Evolutionary conservation across 805 yeast genomes (phyloP), one percentile per base, ranked within the genome.

Genomic region (Metschnikowia santaceciliae): DNA sequence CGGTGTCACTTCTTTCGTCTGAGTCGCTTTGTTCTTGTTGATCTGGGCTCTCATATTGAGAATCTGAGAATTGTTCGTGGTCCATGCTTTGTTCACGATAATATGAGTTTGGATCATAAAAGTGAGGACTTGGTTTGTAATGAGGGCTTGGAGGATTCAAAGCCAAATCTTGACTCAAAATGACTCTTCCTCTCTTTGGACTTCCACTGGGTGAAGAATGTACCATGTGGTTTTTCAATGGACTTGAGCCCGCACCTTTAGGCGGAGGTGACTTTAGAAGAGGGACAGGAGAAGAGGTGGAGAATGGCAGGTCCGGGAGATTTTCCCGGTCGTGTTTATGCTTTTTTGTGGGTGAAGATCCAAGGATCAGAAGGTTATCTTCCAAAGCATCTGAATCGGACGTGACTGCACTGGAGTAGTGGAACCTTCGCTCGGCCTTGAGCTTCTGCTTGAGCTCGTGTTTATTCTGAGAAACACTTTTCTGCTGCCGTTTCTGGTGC

Each of bases 271-370:
- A 40, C 20, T 7, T 10, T 10, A 26, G 22, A 14, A 39, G 33
- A 26, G 43, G 22, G 6, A 23, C 20, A 26, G 43, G 42, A 5
- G 42, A 40, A 15, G 34, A 40, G 6, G 34, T 30, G 34, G 22
- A 15, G 6, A 26, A 40, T 3, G 43, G 43, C 43, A 40, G 43
- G 6, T 40, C n/a, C 13, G 13, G 22, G n/a, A 26, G 22, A 15
- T 22, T 30, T 14, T 4, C 15, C 3, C 11, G 34, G n/a, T 26
- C 22, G n/a, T 11, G 3, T n/a, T 30, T 40, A 6, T 26, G 33
- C 42, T 59, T 65, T 48, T 67, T 68, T 1, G 66, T 56, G 3
- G 72, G 71, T 1, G 71, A 66, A 6, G 69, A 65, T n/a, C 61
- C 48, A 30, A 67, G 50, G 39, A 67, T 49, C 49, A 67, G 53